phyloP scores from a whole-genome alignment of 2,329 filamentous ascomycete genomes.

The Penicillium sp. region DNA sequence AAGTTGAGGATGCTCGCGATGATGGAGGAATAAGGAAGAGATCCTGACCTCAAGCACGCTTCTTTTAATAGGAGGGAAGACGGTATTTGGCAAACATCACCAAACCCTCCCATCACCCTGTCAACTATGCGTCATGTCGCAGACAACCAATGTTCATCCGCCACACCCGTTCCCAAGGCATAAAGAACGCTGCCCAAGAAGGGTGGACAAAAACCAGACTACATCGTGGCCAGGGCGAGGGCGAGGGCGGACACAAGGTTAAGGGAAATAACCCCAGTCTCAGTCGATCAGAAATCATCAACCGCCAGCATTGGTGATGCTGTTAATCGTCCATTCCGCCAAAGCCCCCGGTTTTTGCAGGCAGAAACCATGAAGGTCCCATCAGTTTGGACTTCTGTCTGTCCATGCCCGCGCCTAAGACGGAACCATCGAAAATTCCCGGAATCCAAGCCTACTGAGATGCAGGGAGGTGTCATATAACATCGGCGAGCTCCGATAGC shows the following conservation, averaged over 20 bases:
- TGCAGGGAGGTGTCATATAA: background rate
- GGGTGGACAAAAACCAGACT: background rate
- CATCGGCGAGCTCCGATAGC: background rate
- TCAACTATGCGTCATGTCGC: background rate
- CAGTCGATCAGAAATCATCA: background rate
- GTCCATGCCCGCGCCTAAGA: conserved; percentile 10
- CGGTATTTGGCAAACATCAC: background rate
- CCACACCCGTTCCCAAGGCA: background rate
- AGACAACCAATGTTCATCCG: conserved; percentile 4
- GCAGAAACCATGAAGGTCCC: background rate
- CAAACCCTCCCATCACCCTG: background rate
- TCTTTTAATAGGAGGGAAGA: background rate
- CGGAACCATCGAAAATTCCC: background rate
- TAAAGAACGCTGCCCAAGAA: background rate
- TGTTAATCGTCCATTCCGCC: background rate
- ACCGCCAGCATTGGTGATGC: conserved; percentile 8
- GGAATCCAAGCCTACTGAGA: background rate
- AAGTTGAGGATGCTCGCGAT: background rate
- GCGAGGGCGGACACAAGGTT: background rate
- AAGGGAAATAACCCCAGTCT: background rate
- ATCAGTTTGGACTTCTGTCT: background rate
- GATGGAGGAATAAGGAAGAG: background rate
- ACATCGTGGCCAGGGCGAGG: conserved; percentile 5
- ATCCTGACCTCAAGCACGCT: background rate
- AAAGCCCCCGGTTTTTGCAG: background rate